These are phyloP conservation scores for Eimeria praecox DNA, from an alignment of 169 alveolate species.

Conservation along the genomic window DNA sequence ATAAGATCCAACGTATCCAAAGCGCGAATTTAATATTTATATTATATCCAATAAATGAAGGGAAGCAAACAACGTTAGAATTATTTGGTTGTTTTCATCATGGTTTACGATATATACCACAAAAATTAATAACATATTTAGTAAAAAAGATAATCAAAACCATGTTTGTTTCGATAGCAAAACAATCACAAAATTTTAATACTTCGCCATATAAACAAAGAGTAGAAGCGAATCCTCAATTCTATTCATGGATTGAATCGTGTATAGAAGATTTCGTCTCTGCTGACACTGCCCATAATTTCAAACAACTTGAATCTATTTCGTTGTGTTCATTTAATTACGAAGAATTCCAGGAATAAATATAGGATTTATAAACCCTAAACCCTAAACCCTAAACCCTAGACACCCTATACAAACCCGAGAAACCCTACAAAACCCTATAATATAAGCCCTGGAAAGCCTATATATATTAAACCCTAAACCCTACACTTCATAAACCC, in stretches of 20 bases:
- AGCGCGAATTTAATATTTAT: constrained; percentile 85
- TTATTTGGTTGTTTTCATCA: constrained; percentile 83
- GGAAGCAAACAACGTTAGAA: constrained; percentile 86
- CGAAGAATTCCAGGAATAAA: constrained; percentile 61
- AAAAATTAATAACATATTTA: constrained; percentile 83
- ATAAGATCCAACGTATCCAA: constrained; percentile 84
- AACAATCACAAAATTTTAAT: constrained; percentile 82
- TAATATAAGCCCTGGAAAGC: too few species aligned
- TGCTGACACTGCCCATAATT: background rate
- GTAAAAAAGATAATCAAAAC: constrained; percentile 85
- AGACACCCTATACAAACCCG: background rate
- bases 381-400: background rate
- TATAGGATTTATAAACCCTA: too few species aligned
- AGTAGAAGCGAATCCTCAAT: constrained; percentile 78
- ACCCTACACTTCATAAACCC: background rate
- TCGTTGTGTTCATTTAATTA: constrained; percentile 62
- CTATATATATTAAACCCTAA: background rate
- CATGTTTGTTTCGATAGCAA: constrained; percentile 85
- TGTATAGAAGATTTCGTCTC: constrained; percentile 53
- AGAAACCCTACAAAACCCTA: background rate
- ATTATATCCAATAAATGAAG: constrained; percentile 84
- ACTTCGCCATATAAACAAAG: constrained; percentile 80
- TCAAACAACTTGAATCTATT: constrained; percentile 57
- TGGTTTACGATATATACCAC: constrained; percentile 85
- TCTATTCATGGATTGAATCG: constrained; percentile 84